A percentile compares a stretch with the other conserved stretches of the same genome.
Evolutionary conservation across 805 yeast species (phyloP).

Genomic region (Suhomyces canberraensis): DNA sequence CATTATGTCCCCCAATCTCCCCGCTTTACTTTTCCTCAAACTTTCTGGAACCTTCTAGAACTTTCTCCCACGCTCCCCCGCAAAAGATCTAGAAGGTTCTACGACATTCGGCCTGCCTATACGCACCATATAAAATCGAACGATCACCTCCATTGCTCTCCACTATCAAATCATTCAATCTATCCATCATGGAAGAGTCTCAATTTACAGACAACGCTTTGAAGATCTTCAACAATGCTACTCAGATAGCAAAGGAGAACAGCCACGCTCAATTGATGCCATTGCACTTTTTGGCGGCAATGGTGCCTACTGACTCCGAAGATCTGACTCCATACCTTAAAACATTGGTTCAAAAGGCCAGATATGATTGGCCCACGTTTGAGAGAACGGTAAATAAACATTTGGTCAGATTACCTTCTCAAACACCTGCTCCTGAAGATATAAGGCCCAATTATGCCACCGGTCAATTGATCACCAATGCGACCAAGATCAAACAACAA

Average conservation of each 20-base stretch:
- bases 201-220: conserved; percentile 95
- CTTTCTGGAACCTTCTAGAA: neutral
- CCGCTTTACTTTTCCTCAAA: too few relatives aligned
- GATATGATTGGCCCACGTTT: conserved; percentile 81
- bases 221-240: conserved; percentile 73
- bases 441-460: conserved; percentile 73
- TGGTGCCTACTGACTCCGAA: conserved; percentile 61
- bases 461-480: conserved; percentile 68
- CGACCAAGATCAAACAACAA: conserved; percentile 73
- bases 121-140: too few relatives aligned
- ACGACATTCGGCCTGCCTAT: too few relatives aligned
- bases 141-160: neutral
- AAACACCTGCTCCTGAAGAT: conserved; percentile 84
- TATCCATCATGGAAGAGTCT: conserved; percentile 50
- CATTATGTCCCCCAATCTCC: too few relatives aligned
- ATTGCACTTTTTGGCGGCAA: conserved; percentile 88
- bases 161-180: conserved; percentile 13
- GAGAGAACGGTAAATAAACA: conserved; percentile 78
- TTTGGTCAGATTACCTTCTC: conserved; percentile 82
- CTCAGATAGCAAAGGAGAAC: conserved; percentile 78
- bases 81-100: conserved; percentile 5
- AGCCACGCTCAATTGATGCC: conserved; percentile 82
- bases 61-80: neutral
- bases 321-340: conserved; percentile 58
- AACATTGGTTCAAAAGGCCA: conserved; percentile 77